Evolutionary conservation across 2,329 filamentous ascomycete species (phyloP), one percentile per base, ranked within the genome.

Genomic region (Orbilia oligospora): DNA sequence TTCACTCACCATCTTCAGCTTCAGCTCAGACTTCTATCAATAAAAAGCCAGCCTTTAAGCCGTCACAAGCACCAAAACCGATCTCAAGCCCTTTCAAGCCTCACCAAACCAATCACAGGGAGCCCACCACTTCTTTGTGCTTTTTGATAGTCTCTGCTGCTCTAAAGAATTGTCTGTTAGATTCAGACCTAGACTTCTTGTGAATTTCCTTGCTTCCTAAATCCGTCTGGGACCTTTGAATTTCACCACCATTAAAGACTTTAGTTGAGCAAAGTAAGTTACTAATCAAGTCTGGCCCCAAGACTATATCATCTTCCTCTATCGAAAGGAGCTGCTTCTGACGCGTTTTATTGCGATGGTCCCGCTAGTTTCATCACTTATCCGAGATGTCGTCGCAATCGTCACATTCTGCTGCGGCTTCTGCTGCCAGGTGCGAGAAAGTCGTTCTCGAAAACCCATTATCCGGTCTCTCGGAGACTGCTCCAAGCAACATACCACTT

Each of bases 361-460:
- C 56, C n/a, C 10, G 2, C 20, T 44, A 10, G 0, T 27, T 61
- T 27, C 36, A 2, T 58, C n/a, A 12, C 1, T 38, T 30, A 22
- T 36, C 30, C 12, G 44, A 20, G 12, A 61, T 61, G 56, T 20
- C 56, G 20, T 61, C n/a, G 18, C 33, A 44, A 41, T 44, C 36
- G n/a, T 41, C 55, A 12, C 2, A 22, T 58, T 1, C 18, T 61
- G 12, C 36, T 3, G 20, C 18, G 0, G 44, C 44, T 46, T 20
- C 44, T 20, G n/a, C n/a, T 46, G 44, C 44, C 14, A 18, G 18
- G 12, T 41, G 38, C 38, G 12, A 41, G 38, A 36, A 36, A 36
- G 33, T 12, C 33, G 33, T 36, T 49, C 9, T 12, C 49, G 51
- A 56, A 14, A 56, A 36, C 30, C 16, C 27, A 3, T 20, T 18